Base-by-base conservation (phyloP, 1,139 yeast genomes). In the Yamadazyma sp. region DNA sequence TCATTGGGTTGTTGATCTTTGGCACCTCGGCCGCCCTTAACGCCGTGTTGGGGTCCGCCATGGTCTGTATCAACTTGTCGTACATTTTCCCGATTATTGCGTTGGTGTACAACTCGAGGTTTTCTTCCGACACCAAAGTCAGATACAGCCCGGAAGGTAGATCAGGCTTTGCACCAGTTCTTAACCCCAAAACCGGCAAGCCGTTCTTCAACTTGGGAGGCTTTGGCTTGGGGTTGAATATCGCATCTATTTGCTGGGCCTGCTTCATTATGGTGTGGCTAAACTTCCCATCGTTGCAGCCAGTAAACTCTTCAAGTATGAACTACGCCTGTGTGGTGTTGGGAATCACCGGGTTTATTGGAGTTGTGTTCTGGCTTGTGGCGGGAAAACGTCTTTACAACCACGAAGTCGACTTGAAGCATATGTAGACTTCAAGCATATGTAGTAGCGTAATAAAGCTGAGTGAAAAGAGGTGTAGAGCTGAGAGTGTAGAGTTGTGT, bases 281-380 rank as follows among this genome's bases (percentile, higher is more conserved):
- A 34, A 54, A 56, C 36, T 61, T 62, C 44, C 67, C 67, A 10
- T 40, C 58, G 5, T 44, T 47, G 1, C 44, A 51, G 27, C 71
- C 72, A 2, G 69, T 65, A 7, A 49, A 53, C 24, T 49, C 66
- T 4, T 54, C 51, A 15, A 58, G 55, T 33, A 66, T 66, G 72
- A 66, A 66, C 45, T 66, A 64, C 44, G 65, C 71, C 0, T 60
- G 63, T 39, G 71, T 59, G 2, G 67, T 66, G 2, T 48, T 66
- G 29, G 69, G 66, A 14, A 50, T 59, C n/a, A 64, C 66, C 1
- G 49, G 58, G 17, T 37, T 57, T 4, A 49, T 63, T 18, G 66
- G 66, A 5, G 40, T 56, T 0, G 45, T 56, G 5, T 47, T 60
- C 24, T 64, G 69, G 65, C 43, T 61, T 34, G 31, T 35, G 5